Base-by-base conservation (phyloP, 805 yeast species). In the Starmerella floricola region DNA sequence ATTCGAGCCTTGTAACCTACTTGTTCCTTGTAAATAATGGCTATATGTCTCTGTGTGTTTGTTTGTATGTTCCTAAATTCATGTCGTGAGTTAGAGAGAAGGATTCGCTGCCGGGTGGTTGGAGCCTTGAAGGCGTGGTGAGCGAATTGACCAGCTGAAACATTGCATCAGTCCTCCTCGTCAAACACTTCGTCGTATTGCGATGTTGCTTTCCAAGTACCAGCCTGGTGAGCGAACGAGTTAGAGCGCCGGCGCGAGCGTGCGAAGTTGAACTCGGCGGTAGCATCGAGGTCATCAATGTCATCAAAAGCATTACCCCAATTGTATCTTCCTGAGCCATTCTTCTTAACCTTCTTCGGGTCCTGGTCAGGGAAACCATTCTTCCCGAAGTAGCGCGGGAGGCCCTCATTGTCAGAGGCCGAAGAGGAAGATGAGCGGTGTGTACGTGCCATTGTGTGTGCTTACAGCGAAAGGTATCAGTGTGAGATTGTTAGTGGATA, bases 271-370 rank as follows among this genome's bases (percentile, higher is more conserved):
- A 75, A 66, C 48, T 74, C 78, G 37, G 78, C 82, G 16, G 69
- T 63, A 40, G 72, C 74, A 45, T 73, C 69, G 47, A 81, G 59
- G 48, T 76, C 82, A 36, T 74, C 73, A 40, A 78, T 58, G 54
- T 84, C 94, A 53, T 82, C 94, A 8, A 76, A 71, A 8, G 45
- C 53, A 46, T 68, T 65, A 34, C 96, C 96, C 94, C 95, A 84
- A 56, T 85, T 85, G 51, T 78, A 79, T 54, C 75, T 77, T 36
- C 96, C 96, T 27, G 79, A 79, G 38, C 96, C 96, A 45, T 71
- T 71, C 59, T 82, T 84, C 72, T 84, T 84, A 43, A 80, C 73
- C 55, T 75, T 73, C 56, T 75, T 76, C 42, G 95, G 94, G 48
- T 78, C 75, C 41, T 74, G 70, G 53, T 79, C 77, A 47, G 61